Evolutionary conservation across 148 eudicot species (phyloP), one percentile per base, ranked within the genome.

Genomic region (Silene uniflora): DNA sequence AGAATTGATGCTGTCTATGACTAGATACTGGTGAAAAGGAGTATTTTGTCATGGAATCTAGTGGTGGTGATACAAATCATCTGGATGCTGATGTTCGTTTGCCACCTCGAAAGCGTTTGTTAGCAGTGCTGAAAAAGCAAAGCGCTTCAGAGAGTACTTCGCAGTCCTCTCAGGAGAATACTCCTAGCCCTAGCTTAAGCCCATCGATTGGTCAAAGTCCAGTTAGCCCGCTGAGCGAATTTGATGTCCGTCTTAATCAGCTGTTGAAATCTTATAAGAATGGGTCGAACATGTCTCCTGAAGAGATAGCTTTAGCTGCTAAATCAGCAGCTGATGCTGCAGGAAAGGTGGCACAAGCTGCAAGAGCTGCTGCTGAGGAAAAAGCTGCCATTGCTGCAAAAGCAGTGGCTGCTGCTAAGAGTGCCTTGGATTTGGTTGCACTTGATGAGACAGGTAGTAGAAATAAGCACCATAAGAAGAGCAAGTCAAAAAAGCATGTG

Each of bases 91-190:
- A 91, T 77, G 89, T 88, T 56, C 91, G 85, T 75, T 87, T 94
- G 81, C 97, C 98, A n/a, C 98, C 98, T n/a, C 89, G 96, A 60
- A 94, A 94, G 76, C 89, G 97, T 63, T 87, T 90, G 62, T 83
- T 94, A 22, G 97, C 92, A 0, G 97, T 90, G 58, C 72, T 90
- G 77, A 94, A 90, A 83, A 94, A 87, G 67, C 97, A 88, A 76
- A 90, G 79, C 68, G 70, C 69, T 79, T 83, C 82, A 0, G 89
- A 87, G 84, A 81, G 75, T 74, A 82, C 72, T 32, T 79, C 83
- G 0, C 85, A 77, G 27, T 81, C 81, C 60, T 77, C 83, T 21
- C 83, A 81, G 62, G 84, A 73, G 58, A 73, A 68, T 29, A 67
- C 47, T 29, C 79, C 70, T 10, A 84, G 86, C 44, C 80, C 80